phyloP scores from a whole-genome alignment of 2,329 filamentous ascomycete species.

The Sporothrix euskadiensis region DNA sequence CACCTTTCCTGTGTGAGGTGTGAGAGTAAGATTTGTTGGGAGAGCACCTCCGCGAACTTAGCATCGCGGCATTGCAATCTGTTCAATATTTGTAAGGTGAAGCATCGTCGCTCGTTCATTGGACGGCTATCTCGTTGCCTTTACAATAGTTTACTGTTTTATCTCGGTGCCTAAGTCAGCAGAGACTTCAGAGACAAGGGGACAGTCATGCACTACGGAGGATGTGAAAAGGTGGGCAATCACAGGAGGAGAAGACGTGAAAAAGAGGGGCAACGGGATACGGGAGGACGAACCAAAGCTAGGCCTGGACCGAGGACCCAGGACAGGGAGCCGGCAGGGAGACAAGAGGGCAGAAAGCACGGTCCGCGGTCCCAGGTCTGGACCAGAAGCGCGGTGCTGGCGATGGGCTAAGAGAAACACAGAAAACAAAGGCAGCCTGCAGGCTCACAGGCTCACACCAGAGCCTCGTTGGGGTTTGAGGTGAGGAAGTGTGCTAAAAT shows the following conservation, averaged over 20 bases:
- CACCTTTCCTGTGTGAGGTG: background rate
- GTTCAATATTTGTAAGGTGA: background rate
- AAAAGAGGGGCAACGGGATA: background rate
- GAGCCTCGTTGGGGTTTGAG: background rate
- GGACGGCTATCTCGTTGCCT: slow-evolving; percentile 8
- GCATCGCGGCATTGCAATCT: background rate
- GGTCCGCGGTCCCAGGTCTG: background rate
- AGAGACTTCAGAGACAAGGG: background rate
- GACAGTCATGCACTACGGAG: background rate
- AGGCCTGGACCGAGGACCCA: background rate
- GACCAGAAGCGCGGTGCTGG: background rate
- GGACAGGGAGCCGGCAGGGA: background rate
- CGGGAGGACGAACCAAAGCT: background rate
- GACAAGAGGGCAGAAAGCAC: background rate
- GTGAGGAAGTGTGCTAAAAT: background rate
- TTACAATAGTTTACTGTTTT: background rate
- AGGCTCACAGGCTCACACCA: slow-evolving; percentile 22
- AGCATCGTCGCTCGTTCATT: background rate
- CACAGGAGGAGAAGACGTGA: background rate
- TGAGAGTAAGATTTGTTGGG: background rate
- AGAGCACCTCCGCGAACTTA: background rate
- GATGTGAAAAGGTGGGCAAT: background rate
- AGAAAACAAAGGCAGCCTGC: background rate
- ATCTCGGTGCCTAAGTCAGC: slow-evolving; percentile 9
- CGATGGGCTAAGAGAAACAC: background rate